Evolutionary conservation across 257 asterid genomes (phyloP), one percentile per base, ranked within the genome.

Genomic region (Schizonepeta tenuifolia): DNA sequence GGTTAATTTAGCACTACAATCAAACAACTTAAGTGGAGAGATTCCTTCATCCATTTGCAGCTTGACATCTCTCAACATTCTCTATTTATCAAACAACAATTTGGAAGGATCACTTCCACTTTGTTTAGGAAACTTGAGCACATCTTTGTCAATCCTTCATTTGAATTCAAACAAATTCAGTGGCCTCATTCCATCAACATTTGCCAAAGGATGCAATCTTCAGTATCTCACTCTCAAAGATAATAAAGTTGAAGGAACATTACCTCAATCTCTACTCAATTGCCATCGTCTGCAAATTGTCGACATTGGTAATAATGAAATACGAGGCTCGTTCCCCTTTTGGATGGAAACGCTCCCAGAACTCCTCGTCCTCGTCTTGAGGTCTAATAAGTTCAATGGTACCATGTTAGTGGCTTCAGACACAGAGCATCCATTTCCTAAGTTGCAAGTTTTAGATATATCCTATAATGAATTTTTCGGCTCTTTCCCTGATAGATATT

Each of bases 1-100:
- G 9, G 2, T 24, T 12, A 56, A 24, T 56, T 8, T 69, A 13
- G 18, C 60, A 5, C 65, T 69, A 49, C 65, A 36, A 8, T 21
- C 56, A 65, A 40, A 69, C 56, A 69, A 55, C 17, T 56, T 69
- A 14, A 55, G 12, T 6, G 74, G 74, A 21, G n/a, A 69, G 18
- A 55, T 69, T 12, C 74, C 74, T 3, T 4, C 26, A 9, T 69
- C 74, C n/a, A 14, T 69, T 22, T 69, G 74, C 66, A 55, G 41
- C 64, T 40, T 69, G 31, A 14, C 4, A 55, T 69, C 66, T 15
- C 74, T 69, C 2, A 36, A 5, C 15, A 14, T 55, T 5, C 66
- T 69, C 20, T 50, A 55, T 55, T 10, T 69, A 3, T 55, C 74
- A 21, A 54, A 55, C 56, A 69, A 69, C 17, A 38, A 13, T 40